A percentile compares a stretch with the other conserved stretches of the same genome.
Evolutionary conservation across 768 basidiomycete species (phyloP).

Genomic region (Tylopilus vinaceipallidus): DNA sequence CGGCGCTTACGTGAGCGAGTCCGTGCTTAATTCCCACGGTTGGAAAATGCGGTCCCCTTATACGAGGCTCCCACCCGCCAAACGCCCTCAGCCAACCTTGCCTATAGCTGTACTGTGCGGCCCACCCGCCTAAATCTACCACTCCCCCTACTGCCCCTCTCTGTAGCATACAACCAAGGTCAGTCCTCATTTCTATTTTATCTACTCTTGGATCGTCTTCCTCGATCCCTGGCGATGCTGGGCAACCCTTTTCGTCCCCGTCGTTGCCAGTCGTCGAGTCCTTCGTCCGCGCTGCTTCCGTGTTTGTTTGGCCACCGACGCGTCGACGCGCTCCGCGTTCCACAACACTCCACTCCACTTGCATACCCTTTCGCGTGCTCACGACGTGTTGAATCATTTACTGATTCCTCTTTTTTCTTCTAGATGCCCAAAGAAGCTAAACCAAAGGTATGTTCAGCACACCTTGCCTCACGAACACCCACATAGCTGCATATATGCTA

Average conservation of each 20-base stretch:
- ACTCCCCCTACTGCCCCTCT: slow-evolving; percentile 21
- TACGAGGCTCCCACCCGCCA: slow-evolving; percentile 38
- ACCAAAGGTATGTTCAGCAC: slow-evolving; percentile 53
- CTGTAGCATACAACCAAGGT: slow-evolving; percentile 34
- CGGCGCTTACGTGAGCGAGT: slow-evolving; percentile 35
- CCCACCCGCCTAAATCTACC: slow-evolving; percentile 35
- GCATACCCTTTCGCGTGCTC: slow-evolving; percentile 30
- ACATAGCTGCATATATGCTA: slow-evolving; percentile 20
- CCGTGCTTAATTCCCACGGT: slow-evolving; percentile 37
- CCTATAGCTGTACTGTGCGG: slow-evolving; percentile 37
- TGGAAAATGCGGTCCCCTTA: slow-evolving; percentile 32
- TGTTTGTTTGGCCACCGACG: slow-evolving; percentile 40
- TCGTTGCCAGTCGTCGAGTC: slow-evolving; percentile 24
- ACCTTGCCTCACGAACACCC: slow-evolving; percentile 1
- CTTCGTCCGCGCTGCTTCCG: slow-evolving; percentile 15
- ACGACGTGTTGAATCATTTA: slow-evolving; percentile 40
- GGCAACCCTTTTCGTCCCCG: slow-evolving; percentile 5
- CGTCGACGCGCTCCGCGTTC: slow-evolving; percentile 35
- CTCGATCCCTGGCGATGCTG: slow-evolving; percentile 22
- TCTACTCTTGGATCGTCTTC: slow-evolving; percentile 21
- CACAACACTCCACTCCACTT: slow-evolving; percentile 28
- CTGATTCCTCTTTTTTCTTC: slow-evolving; percentile 34
- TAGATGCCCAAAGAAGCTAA: slow-evolving; percentile 83
- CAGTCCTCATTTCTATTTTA: slow-evolving; percentile 19
- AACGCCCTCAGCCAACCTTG: slow-evolving; percentile 37